Evolutionary conservation across 306 rosid species (phyloP), one percentile per base, ranked within the genome.

Genomic region (Cyamopsis tetragonoloba): DNA sequence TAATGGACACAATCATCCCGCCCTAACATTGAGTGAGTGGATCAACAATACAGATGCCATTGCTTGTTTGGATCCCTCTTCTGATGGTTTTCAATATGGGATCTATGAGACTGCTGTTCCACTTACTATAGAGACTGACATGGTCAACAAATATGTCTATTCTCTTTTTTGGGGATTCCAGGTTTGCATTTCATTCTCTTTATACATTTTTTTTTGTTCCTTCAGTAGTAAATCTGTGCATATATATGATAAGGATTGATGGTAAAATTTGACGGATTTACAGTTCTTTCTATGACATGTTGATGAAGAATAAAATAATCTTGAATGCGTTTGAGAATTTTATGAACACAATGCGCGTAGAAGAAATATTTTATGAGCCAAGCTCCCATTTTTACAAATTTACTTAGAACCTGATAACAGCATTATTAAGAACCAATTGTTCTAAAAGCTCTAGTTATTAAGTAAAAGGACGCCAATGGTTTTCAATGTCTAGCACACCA

Each of bases 51-150:
- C 0, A 2, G 55, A 75, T 61, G 90, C 85, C 5, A n/a, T 0
- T 30, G 43, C 35, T 47, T 92, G 98, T 80, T 81, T 84, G 73
- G 4, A 47, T 18, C 11, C 74, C 31, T 15, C 69, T 18, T 1
- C 53, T 0, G 2, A 37, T 35, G 46, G 69, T 46, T 75, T 75
- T 53, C 3, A 31, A 27, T 75, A 75, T 15, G 80, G 80, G 53
- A 67, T 75, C 18, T 75, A 75, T 67, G 30, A 2, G 6, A 14
- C 0, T 27, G 74, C 63, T 19, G 74, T 75, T 7, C 64, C 55
- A 2, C 80, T 75, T 57, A 67, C 70, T 39, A 18, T 12, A 5
- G 70, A 75, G 48, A 68, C 70, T 38, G 49, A 22, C 0, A 6
- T 62, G 6, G 35, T 62, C 54, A 70, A 43, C 30, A 77, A 77